phyloP scores from a whole-genome alignment of 2,329 filamentous ascomycete species.

The Colletotrichum magnum region DNA sequence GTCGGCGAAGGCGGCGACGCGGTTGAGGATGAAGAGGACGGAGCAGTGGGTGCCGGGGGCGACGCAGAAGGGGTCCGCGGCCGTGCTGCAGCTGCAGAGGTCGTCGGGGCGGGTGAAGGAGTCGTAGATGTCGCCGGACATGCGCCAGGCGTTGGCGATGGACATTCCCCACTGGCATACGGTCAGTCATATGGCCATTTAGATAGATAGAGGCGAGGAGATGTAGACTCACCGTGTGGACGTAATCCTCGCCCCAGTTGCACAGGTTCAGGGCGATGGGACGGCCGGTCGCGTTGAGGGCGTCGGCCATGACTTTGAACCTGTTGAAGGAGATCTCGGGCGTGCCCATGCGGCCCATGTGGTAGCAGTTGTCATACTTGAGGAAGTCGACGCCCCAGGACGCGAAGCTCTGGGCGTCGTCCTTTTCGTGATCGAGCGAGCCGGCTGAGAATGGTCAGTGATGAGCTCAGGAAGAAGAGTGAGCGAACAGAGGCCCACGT shows the following conservation, averaged over 20 bases:
- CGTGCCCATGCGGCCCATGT: slow-evolving; percentile 46
- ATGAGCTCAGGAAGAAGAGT: too few relatives aligned
- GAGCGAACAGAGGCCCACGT: too few relatives aligned
- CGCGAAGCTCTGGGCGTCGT: slow-evolving; percentile 67
- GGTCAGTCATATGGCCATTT: background rate
- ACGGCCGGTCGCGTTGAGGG: slow-evolving; percentile 49
- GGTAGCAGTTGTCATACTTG: slow-evolving; percentile 66
- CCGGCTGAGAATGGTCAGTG: slow-evolving; percentile 48
- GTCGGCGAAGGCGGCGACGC: slow-evolving; percentile 42
- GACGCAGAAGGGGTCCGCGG: slow-evolving; percentile 43
- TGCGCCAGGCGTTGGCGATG: slow-evolving; percentile 51
- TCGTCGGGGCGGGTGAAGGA: slow-evolving; percentile 50
- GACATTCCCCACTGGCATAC: slow-evolving; percentile 47
- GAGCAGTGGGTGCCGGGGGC: slow-evolving; percentile 46
- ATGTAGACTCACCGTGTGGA: slow-evolving; percentile 31
- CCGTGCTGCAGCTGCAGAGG: slow-evolving; percentile 49
- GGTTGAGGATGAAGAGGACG: slow-evolving; percentile 47
- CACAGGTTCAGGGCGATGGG: slow-evolving; percentile 52
- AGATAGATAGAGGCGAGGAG: background rate
- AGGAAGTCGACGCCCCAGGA: slow-evolving; percentile 67
- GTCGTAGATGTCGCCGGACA: slow-evolving; percentile 52
- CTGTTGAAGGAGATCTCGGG: slow-evolving; percentile 47
- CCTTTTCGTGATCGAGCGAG: slow-evolving; percentile 64
- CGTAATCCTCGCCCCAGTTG: slow-evolving; percentile 52
- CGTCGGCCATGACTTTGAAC: slow-evolving; percentile 52